Conservation (phyloP, 495 filamentous ascomycete species). For the Parathielavia hyrcaniae region DNA sequence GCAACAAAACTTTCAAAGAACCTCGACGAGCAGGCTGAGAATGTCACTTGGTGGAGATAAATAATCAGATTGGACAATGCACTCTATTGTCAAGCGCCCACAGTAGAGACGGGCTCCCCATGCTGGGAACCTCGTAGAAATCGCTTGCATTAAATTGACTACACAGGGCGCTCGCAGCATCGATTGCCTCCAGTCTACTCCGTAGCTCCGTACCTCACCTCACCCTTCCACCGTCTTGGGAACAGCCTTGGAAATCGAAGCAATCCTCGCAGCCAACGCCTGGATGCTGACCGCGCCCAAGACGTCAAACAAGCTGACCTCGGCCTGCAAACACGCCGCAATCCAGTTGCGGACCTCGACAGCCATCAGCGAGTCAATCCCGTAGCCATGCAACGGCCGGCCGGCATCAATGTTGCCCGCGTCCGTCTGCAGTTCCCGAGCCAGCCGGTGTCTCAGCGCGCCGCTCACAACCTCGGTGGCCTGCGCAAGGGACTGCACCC, state of each 20-base stretch:
- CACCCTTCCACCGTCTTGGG: too few species aligned
- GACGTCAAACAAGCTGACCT: slow-evolving; percentile 46
- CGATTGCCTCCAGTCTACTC: too few species aligned
- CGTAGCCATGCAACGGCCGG: slow-evolving; percentile 37
- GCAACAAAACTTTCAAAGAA: too few species aligned
- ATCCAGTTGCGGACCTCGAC: slow-evolving; percentile 56
- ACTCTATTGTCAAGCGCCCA: too few species aligned
- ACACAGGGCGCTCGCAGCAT: too few species aligned
- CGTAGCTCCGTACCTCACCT: too few species aligned
- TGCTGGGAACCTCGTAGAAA: too few species aligned
- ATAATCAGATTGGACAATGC: too few species aligned
- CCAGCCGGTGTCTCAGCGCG: slow-evolving; percentile 27
- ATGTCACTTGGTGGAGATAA: too few species aligned
- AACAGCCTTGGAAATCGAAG: not conserved
- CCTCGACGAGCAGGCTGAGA: too few species aligned
- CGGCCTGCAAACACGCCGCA: slow-evolving; percentile 38
- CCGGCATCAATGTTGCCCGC: slow-evolving; percentile 26
- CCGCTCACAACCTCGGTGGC: slow-evolving; percentile 22
- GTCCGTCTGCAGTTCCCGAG: slow-evolving; percentile 17
- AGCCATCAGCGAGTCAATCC: slow-evolving; percentile 53
- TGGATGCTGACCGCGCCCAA: slow-evolving; percentile 24
- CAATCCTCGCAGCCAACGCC: not conserved
- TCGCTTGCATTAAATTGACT: too few species aligned
- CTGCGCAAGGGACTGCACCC: slow-evolving; percentile 3
- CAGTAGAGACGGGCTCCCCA: too few species aligned